Base-by-base conservation (phyloP, 129 eudicot species). In the Erigeron canadensis region DNA sequence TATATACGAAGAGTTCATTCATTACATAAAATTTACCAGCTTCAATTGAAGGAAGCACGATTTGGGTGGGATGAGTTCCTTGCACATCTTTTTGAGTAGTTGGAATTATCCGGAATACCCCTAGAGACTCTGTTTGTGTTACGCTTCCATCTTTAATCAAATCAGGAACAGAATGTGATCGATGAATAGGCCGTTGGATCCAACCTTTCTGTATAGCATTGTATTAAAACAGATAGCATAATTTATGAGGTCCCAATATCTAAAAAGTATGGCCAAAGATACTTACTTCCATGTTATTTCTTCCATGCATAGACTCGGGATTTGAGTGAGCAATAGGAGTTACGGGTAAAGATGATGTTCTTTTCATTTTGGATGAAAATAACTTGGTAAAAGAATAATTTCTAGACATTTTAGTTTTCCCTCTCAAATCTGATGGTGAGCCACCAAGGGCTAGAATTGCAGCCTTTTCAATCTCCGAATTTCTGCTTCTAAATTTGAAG, bases 281-380 rank as follows among this genome's bases (percentile, higher is more conserved):
- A 79, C 79, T 74, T 66, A 75, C 72, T 75, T 70, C 82, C 34
- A 61, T 67, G 75, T 68, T 67, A 76, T 76, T 79, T 54, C 91
- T 88, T 77, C 97, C 99, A 83, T 81, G 99, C 58, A 78, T 45
- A 51, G 99, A 95, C 76, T 87, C 96, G 3, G 95, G 99, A 76
- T 95, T 95, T 5, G 99, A 95, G 79, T 95, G 99, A 59, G 79
- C 70, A 66, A 90, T 85, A 48, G 95, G 97, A 21, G 91, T 80
- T 21, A 62, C 87, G 2, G 99, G 99, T 59, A 95, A 76, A 42
- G 99, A 95, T 42, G 94, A 70, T 40, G 89, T 82, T 73, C 80
- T 64, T 38, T 83, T 86, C 75, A 62, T 76, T 79, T 63, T 88
- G 15, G 82, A 63, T 40, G 88, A 65, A 51, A 95, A 90, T 41